Evolutionary conservation across 345 rosid genomes (phyloP), one percentile per base, ranked within the genome.

Genomic region (Citrus trifoliata): DNA sequence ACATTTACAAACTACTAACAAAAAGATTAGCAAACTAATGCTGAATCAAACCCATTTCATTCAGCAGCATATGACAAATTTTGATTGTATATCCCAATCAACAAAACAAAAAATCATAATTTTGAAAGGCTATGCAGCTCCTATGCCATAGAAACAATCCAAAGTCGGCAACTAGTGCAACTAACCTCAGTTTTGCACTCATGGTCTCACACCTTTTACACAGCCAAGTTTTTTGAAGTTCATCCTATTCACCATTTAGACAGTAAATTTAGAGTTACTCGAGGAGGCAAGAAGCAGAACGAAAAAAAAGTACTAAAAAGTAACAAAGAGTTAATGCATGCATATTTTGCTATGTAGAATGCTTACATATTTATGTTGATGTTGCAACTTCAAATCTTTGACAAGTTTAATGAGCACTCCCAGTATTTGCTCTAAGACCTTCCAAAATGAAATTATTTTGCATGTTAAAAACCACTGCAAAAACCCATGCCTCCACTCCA

Each of bases 381-480:
- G 99, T 78, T 90, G 94, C 88, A 96, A 80, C 82, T 96, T 96
- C 86, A 96, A 87, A 87, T 96, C 99, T 85, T 94, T 94, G 75
- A 96, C 98, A 83, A 96, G 95, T 90, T 93, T 94, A 84, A 96
- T 94, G 60, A 94, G 98, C 74, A 94, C 95, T 69, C 95, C 97
- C 4, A 96, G 93, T 82, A 96, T 91, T 90, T 94, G 97, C 87
- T 96, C 99, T 67, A 96, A 86, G 83, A 93, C 98, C 99, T 96
- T 74, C 32, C 79, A 73, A 78, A 73, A 81, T 46, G 70, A 69
- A 56, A 37, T 82, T 61, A 24, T 22, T 70, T 73, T n/a, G 58
- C 71, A 85, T 48, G 68, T 59, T 64, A 73, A 37, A 76, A 8
- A 66, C 35, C 40, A 66, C 66, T 38, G 27, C 28, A 73, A 27